A percentile compares a stretch with the other conserved stretches of the same genome.
These are phyloP conservation scores for Leonotis leonurus DNA, from an alignment of 257 asterid species.

Conservation along the genomic window DNA sequence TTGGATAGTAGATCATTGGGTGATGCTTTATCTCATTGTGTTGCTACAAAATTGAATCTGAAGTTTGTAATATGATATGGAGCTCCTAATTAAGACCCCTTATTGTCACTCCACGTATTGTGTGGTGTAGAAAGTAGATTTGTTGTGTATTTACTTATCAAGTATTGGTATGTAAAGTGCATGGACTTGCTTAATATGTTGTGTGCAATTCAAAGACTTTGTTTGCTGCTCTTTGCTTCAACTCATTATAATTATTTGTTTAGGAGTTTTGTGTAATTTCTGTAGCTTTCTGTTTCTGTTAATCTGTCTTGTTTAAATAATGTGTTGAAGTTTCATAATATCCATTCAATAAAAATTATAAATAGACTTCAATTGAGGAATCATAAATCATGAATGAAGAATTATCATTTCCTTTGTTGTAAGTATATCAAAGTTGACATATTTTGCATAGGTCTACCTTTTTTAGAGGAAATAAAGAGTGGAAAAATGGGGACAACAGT, in stretches of 20 bases:
- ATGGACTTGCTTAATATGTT: not conserved
- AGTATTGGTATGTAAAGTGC: constrained; percentile 17
- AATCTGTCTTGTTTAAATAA: no score
- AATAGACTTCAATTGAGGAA: no score
- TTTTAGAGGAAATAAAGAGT: no score
- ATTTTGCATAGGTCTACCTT: no score
- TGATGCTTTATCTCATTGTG: not conserved
- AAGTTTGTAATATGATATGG: constrained; percentile 13
- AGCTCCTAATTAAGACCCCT: not conserved
- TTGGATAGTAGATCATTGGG: constrained; percentile 2
- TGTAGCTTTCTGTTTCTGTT: no score
- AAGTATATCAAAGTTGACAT: no score
- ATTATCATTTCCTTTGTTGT: no score
- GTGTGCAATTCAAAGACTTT: constrained; percentile 4
- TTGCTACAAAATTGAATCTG: not conserved
- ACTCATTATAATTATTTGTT: not conserved
- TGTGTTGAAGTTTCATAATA: no score
- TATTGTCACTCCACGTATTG: constrained; percentile 1
- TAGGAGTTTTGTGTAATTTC: not conserved
- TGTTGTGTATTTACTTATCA: not conserved
- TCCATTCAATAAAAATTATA: no score
- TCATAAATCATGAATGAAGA: no score
- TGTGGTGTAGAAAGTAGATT: constrained; percentile 14
- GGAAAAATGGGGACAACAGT: no score
- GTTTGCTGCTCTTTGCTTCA: constrained; percentile 3